Evolutionary conservation across 2,329 filamentous ascomycete genomes (phyloP).

Genomic region (Fusarium heterosporum): DNA sequence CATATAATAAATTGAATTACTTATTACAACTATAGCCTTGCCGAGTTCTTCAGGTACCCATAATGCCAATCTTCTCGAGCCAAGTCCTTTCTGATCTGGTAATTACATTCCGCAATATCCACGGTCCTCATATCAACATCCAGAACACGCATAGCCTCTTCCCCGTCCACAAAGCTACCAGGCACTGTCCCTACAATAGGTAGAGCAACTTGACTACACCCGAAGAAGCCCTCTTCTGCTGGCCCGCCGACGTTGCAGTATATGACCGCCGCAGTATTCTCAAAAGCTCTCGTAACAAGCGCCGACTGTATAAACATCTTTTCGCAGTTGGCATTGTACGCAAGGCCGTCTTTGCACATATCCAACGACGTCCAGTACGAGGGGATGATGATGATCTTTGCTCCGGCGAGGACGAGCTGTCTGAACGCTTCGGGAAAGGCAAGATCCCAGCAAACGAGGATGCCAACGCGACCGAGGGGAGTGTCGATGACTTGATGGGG

Average conservation of each 20-base stretch:
- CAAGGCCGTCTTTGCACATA: conserved; percentile 61
- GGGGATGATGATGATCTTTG: conserved; percentile 77
- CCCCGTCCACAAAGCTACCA: conserved; percentile 64
- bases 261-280: conserved; percentile 78
- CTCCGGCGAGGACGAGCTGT: conserved; percentile 74
- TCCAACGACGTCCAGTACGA: conserved; percentile 73
- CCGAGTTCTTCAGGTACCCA: conserved; percentile 26
- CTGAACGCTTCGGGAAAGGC: conserved; percentile 83
- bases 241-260: conserved; percentile 76
- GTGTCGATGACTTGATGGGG: conserved; percentile 69
- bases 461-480: conserved; percentile 66
- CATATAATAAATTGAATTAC: neutral
- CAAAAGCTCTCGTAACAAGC: conserved; percentile 73
- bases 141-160: conserved; percentile 71
- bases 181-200: conserved; percentile 73
- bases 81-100: conserved; percentile 70
- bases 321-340: conserved; percentile 71
- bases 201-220: conserved; percentile 72
- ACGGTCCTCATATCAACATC: conserved; percentile 73
- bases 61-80: conserved; percentile 73
- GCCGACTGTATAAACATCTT: conserved; percentile 73
- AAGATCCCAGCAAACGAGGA: conserved; percentile 82
- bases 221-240: conserved; percentile 35
- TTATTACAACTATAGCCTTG: conserved; percentile 2
- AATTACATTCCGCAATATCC: conserved; percentile 78